Evolutionary conservation across 2,329 filamentous ascomycete genomes (phyloP), one percentile per base, ranked within the genome.

Genomic region (Epichloe sibirici): DNA sequence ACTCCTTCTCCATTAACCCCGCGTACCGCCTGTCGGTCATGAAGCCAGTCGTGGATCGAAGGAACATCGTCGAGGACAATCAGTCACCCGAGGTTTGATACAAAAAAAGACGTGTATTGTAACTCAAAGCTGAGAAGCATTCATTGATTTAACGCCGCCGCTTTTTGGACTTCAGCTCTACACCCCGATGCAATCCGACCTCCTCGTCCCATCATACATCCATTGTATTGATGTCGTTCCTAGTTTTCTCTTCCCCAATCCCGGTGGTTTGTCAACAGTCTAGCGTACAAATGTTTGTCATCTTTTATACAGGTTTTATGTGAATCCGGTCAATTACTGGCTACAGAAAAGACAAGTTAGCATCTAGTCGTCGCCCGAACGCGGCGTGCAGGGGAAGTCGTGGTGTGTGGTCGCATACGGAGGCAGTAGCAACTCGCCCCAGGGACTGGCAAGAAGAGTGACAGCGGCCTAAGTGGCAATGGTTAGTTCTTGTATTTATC

Each of bases 361-460:
- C 25, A 48, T 31, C 9, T 39, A 5, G 3, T 6, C 8, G 21
- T n/a, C 12, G 21, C 4, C 21, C 2, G 28, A n/a, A 46, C 11
- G 3, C 23, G 23, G 34, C 34, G 12, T 23, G 5, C 15, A 34
- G n/a, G 21, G 40, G n/a, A 3, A 3, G 25, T 31, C 15, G 12
- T n/a, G 15, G 8, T 3, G 45, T 4, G 45, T 13, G 44, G 31
- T 25, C 7, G 65, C 75, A 69, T 69, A 81, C 78, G 81, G 79
- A 66, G 83, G 83, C 58, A 86, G 74, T 54, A 87, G 75, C 61
- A 79, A 71, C 64, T 86, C 83, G 67, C 79, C 78, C 74, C 81
- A 83, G 51, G 79, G 78, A 71, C 82, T 86, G 53, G 81, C 75
- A 59, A 87, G 74, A 67, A 87, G 82, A 39, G 81, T 76, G 51